Base-by-base conservation (phyloP, 169 alveolate genomes). In the Plasmodium reichenowi region DNA sequence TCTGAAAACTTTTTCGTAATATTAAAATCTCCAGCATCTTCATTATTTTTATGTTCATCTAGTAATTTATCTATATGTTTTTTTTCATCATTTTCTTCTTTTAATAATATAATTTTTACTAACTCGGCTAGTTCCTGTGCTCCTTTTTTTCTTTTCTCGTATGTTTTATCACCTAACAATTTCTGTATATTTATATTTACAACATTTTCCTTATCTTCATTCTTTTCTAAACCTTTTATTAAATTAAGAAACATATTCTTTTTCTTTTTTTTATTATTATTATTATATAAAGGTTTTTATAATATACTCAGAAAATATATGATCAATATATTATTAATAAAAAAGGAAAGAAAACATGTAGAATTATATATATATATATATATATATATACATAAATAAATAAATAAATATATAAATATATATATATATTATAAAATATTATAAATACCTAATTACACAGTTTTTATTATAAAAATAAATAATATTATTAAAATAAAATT, bases 121-220 rank as follows among this genome's bases (percentile, higher is more conserved):
- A 43, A 59, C 17, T 80, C 90, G 0, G 90, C 90, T 13, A 80
- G 22, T 54, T 80, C 90, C 52, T 80, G 90, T 22, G 90, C 90
- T 2, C 90, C 90, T 20, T 80, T 67, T 54, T 80, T 80, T 45
- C 90, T 80, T 72, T 80, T 80, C n/a, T 80, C 90, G 20, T 80
- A 80, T 29, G 90, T 63, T 68, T 80, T 80, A 60, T 80, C 90
- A 13, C 72, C 90, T 38, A 80, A 50, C n/a, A 80, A 43, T 68
- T 38, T 80, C 9, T 80, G 90, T 17, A 70, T 80, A 20, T 29
- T 80, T 17, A 54, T n/a, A 17, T 56, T 80, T 58, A 80, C 70
- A 8, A 80, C 52, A 60, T 80, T 72, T 24, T 80, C 90, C 15
- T 80, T 68, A 32, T 71, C 90, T 50, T 80, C 90, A 48, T 66